phyloP scores from a whole-genome alignment of 1,284 basidiomycete genomes.

The Papiliotrema fonsecae region DNA sequence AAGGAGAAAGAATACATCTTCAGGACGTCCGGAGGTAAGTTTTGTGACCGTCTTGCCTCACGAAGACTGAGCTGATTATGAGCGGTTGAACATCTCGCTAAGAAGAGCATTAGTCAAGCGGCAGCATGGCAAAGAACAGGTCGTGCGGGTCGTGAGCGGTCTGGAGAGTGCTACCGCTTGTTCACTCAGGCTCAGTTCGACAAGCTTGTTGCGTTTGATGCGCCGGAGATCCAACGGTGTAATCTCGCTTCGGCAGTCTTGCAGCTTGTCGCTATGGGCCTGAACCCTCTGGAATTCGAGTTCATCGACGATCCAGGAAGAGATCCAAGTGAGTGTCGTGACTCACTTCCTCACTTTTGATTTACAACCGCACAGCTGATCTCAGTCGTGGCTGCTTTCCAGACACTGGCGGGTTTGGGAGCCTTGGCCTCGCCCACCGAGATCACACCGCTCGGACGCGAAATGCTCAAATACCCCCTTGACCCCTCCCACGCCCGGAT shows the following conservation, averaged over 20 bases:
- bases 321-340: conserved; percentile 57
- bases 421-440: conserved; percentile 62
- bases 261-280: conserved; percentile 74
- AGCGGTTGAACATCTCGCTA: conserved; percentile 85
- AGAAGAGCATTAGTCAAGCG: conserved; percentile 81
- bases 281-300: conserved; percentile 70
- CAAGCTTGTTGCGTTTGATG: conserved; percentile 60
- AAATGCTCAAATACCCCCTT: conserved; percentile 78
- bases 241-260: conserved; percentile 76
- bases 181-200: conserved; percentile 77
- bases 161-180: conserved; percentile 78
- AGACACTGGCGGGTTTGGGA: conserved; percentile 67
- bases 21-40: conserved; percentile 58
- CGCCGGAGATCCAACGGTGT: conserved; percentile 83
- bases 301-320: conserved; percentile 78
- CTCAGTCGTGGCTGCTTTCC: conserved; percentile 62
- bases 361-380: not conserved
- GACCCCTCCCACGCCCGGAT: conserved; percentile 76
- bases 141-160: conserved; percentile 84
- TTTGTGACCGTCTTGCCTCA: too few relatives aligned
- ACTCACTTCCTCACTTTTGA: not conserved
- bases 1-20: conserved; percentile 89
- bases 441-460: conserved; percentile 65
- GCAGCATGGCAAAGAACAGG: conserved; percentile 78
- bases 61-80: not conserved